Evolutionary conservation across 306 rosid genomes (phyloP), one percentile per base, ranked within the genome.

Genomic region (Vicia faba): DNA sequence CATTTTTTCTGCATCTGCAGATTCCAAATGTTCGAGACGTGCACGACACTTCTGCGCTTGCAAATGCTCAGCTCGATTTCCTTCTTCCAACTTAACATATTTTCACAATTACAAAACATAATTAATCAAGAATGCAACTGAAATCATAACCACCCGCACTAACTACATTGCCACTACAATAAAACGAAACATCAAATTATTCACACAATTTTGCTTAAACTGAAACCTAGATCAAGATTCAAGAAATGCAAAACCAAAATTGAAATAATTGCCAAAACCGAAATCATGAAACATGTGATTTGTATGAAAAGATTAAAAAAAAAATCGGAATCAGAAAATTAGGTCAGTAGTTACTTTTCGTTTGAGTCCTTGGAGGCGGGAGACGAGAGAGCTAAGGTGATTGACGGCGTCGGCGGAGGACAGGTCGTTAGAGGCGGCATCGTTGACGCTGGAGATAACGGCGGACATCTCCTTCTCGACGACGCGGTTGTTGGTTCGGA

Each of bases 21-120:
- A 90, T 68, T 86, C 97, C 66, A 93, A 83, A 75, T 93, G 99
- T 69, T 79, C 85, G 0, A 90, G 73, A 64, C 99, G 85, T 11
- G 78, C 86, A 9, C 96, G 83, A 66, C 96, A 93, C 83, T 78
- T 84, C 79, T 93, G 99, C 0, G 91, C 96, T 84, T 93, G 99
- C 75, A 93, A 61, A 55, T 86, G 63, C 90, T 88, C 99, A 9
- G 59, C 81, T 58, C 78, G 83, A 66, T 81, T 84, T 70, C 96
- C 96, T 74, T 88, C 97, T 77, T 88, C 99, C 96, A 88, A 68
- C 99, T 93, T 36, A 41, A 75, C 50, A 35, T 39, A 75, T 75
- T 74, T 56, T 60, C 72, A 55, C 41, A 62, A 55, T 56, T 51
- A 54, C 38, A 75, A 64, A 56, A 1, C 40, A 36, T 43, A 55